Percentiles rank a stretch among this genome's conserved stretches.
Conservation (phyloP, 805 yeast species). For the Candida hispaniensis region DNA sequence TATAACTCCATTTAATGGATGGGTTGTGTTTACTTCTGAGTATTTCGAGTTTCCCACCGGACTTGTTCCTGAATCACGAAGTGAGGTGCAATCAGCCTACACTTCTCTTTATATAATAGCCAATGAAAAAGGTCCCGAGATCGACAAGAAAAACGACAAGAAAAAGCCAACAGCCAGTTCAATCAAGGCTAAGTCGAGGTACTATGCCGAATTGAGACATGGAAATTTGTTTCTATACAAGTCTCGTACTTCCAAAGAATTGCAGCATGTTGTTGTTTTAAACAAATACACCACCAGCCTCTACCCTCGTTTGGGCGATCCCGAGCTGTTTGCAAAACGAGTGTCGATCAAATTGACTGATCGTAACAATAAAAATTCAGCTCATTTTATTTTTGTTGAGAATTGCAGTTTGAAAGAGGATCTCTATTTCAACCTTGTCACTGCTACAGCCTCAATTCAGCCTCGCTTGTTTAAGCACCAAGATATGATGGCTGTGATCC, state of each 20-base stretch:
- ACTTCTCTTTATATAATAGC: conserved; percentile 50
- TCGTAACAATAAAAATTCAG: conserved; percentile 29
- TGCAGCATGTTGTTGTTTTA: conserved; percentile 69
- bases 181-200: conserved; percentile 17
- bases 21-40: conserved; percentile 78
- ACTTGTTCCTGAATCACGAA: conserved; percentile 29
- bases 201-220: conserved; percentile 51
- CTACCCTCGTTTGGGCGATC: conserved; percentile 78
- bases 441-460: conserved; percentile 23
- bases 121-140: conserved; percentile 19
- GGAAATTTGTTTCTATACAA: conserved; percentile 81
- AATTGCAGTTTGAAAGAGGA: conserved; percentile 80
- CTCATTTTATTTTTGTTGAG: conserved; percentile 31
- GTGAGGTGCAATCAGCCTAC: conserved; percentile 45
- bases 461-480: conserved; percentile 61
- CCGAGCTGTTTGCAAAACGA: conserved; percentile 66
- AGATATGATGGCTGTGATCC: conserved; percentile 64
- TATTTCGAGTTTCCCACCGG: conserved; percentile 43
- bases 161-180: conserved; percentile 5
- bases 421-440: conserved; percentile 76
- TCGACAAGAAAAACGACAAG: conserved; percentile 4
- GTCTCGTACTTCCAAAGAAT: conserved; percentile 53
- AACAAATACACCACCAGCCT: conserved; percentile 58
- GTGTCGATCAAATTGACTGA: conserved; percentile 65
- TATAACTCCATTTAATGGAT: conserved; percentile 42